Conservation (phyloP, 192 early-diverging fungal genomes). For the Umbelopsis sp. region DNA sequence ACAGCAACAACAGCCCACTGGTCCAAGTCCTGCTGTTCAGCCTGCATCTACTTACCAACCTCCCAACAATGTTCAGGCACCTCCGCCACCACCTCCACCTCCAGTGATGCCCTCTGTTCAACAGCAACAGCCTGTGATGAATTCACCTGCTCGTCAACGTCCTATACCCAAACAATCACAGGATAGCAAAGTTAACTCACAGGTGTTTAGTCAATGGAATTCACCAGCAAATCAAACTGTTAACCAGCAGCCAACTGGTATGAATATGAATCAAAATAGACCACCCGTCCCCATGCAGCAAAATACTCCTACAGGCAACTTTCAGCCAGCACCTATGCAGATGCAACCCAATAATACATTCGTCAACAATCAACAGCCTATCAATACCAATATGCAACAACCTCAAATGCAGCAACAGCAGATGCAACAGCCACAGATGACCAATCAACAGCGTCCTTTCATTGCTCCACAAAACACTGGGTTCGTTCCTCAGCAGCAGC, state of each 20-base stretch:
- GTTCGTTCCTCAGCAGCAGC: conserved; percentile 24
- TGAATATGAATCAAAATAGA: not conserved
- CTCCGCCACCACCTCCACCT: conserved; percentile 22
- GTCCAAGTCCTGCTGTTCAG: conserved; percentile 9
- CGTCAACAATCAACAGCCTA: not conserved
- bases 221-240: not conserved
- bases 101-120: conserved; percentile 16
- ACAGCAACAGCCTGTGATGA: not conserved
- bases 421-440: not conserved
- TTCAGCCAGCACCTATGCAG: not conserved
- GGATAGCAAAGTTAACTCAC: conserved; percentile 17
- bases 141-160: conserved; percentile 2
- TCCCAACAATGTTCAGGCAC: not conserved
- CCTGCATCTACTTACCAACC: not conserved
- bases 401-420: conserved; percentile 20
- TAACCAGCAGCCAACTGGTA: conserved; percentile 19
- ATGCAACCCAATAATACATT: not conserved
- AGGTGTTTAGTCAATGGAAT: conserved; percentile 25
- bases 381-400: conserved; percentile 16
- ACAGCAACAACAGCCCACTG: conserved; percentile 2
- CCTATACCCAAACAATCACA: conserved; percentile 16
- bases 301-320: conserved; percentile 9
- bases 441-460: conserved; percentile 29
- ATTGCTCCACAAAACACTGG: conserved; percentile 22
- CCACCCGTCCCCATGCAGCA: not conserved